These are phyloP conservation scores for Delphinella strobiligena DNA, from an alignment of 2,329 filamentous ascomycete genomes.

Conservation along the genomic window DNA sequence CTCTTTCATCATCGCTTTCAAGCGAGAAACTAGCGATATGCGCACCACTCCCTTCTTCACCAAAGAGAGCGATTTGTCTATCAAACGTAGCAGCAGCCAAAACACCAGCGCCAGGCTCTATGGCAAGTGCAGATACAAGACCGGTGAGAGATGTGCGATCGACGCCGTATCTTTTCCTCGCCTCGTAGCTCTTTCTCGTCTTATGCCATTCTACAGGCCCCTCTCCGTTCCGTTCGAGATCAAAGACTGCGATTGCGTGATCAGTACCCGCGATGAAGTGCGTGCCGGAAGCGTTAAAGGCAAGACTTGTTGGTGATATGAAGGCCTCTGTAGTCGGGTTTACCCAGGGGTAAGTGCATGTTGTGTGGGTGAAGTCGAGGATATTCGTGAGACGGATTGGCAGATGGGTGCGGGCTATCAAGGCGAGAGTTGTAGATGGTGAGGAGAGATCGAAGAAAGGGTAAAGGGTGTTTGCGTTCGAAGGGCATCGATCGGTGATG, in stretches of 20 bases:
- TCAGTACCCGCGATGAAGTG: slow-evolving; percentile 47
- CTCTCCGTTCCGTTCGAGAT: slow-evolving; percentile 35
- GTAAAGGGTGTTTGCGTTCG: slow-evolving; percentile 40
- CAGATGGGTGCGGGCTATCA: slow-evolving; percentile 41
- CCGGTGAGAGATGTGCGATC: slow-evolving; percentile 43
- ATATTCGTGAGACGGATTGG: slow-evolving; percentile 47
- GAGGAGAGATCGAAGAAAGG: slow-evolving; percentile 43
- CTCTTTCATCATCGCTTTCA: slow-evolving; percentile 25
- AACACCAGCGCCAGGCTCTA: slow-evolving; percentile 33
- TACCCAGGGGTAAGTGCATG: slow-evolving; percentile 44
- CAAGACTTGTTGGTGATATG: slow-evolving; percentile 41
- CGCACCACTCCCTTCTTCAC: slow-evolving; percentile 34
- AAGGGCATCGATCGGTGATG: slow-evolving; percentile 35
- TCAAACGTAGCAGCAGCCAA: slow-evolving; percentile 47
- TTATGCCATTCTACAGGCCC: slow-evolving; percentile 33
- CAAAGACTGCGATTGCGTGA: slow-evolving; percentile 43
- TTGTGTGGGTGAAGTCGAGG: slow-evolving; percentile 29
- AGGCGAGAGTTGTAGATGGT: slow-evolving; percentile 35
- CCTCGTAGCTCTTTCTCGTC: slow-evolving; percentile 34
- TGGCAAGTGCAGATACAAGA: slow-evolving; percentile 39
- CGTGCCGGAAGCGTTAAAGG: slow-evolving; percentile 37
- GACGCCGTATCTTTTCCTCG: slow-evolving; percentile 22
- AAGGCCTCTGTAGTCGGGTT: slow-evolving; percentile 44
- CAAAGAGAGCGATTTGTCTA: slow-evolving; percentile 45
- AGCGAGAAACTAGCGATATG: slow-evolving; percentile 39